These are phyloP conservation scores for Backusella luteola DNA, from an alignment of 192 early-diverging fungal genomes.

Conservation along the genomic window DNA sequence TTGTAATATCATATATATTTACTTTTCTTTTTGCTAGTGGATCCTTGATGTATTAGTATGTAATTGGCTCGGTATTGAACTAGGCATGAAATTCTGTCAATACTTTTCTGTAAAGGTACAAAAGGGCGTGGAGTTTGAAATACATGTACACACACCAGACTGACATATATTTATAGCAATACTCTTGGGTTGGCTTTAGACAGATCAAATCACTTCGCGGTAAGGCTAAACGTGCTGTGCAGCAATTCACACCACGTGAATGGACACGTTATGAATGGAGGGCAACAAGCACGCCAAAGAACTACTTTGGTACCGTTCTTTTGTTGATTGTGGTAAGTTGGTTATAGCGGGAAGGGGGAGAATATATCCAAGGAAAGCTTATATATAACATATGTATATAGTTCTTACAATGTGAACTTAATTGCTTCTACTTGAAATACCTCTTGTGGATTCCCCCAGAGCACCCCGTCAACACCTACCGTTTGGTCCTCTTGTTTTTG, in stretches of 20 bases:
- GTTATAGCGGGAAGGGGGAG: not conserved
- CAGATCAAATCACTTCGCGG: conserved; percentile 83
- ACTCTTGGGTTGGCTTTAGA: conserved; percentile 90
- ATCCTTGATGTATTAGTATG: conserved; percentile 44
- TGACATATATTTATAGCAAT: conserved; percentile 50
- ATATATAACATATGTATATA: conserved; percentile 21
- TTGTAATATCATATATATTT: not conserved
- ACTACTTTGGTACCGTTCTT: conserved; percentile 75
- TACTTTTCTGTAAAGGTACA: conserved; percentile 85
- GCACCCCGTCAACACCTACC: conserved; percentile 75
- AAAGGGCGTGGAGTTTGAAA: not conserved
- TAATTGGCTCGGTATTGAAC: conserved; percentile 92
- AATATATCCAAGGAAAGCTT: not conserved
- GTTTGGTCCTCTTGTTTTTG: conserved; percentile 80
- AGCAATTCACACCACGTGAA: conserved; percentile 92
- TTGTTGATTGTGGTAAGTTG: conserved; percentile 67
- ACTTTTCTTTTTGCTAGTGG: not conserved
- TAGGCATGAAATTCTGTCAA: conserved; percentile 97
- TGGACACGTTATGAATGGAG: conserved; percentile 96
- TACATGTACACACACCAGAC: not conserved
- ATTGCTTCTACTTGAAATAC: conserved; percentile 94
- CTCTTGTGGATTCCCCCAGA: conserved; percentile 91
- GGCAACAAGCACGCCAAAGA: conserved; percentile 83
- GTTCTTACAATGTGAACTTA: conserved; percentile 82
- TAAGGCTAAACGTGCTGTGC: conserved; percentile 82